A percentile compares a stretch with the other conserved stretches of the same genome.
phyloP scores from a whole-genome alignment of 805 yeast species.

The Kregervanrija pseudodelftensis region DNA sequence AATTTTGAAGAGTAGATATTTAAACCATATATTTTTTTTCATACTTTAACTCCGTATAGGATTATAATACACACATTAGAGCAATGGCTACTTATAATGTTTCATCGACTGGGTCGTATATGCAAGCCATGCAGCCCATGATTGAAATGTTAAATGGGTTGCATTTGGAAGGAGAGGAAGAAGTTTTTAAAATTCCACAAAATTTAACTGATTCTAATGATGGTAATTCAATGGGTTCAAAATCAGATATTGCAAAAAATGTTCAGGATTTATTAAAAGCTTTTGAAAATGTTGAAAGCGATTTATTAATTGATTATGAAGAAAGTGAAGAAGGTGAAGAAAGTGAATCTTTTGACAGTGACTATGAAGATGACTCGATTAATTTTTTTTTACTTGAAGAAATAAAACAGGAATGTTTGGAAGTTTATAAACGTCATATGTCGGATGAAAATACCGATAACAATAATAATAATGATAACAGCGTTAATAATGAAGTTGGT shows the following conservation, averaged over 20 bases:
- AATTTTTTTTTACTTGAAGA: conserved; percentile 13
- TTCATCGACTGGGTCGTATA: conserved; percentile 64
- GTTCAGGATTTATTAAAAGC: conserved; percentile 21
- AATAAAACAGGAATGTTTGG: conserved; percentile 16
- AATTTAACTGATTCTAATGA: conserved; percentile 26
- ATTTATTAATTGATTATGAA: conserved; percentile 12
- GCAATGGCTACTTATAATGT: conserved; percentile 47
- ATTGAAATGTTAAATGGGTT: conserved; percentile 37
- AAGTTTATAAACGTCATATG: conserved; percentile 24
- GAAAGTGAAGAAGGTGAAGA: conserved; percentile 8
- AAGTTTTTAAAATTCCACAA: conserved; percentile 21
- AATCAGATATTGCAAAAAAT: conserved; percentile 19
- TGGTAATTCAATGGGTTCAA: conserved; percentile 12
- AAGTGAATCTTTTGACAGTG: conserved; percentile 3
- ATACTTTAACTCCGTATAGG: too few species aligned
- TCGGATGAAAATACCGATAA: conserved; percentile 14
- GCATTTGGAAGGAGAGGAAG: conserved; percentile 19
- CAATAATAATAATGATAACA: conserved; percentile 2
- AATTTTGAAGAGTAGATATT: neutral
- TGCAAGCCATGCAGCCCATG: conserved; percentile 74
- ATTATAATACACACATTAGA: neutral
- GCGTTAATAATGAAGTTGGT: neutral
- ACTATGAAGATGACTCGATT: conserved; percentile 4
- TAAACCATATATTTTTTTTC: too few species aligned
- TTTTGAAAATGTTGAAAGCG: conserved; percentile 25